These are phyloP conservation scores for Metarhizium rileyi DNA, from an alignment of 2,329 filamentous ascomycete species.

Conservation along the genomic window DNA sequence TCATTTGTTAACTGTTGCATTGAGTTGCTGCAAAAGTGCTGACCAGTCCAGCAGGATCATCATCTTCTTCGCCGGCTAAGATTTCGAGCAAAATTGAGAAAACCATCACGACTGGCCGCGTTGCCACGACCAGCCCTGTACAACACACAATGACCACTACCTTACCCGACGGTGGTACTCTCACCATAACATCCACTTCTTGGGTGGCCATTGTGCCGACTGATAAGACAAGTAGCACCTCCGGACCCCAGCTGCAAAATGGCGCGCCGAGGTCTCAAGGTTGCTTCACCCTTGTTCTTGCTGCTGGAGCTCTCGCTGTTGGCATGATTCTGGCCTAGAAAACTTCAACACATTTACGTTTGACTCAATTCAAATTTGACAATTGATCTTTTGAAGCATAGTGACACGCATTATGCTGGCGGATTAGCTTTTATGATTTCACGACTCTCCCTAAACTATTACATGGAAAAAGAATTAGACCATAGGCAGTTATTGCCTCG, in stretches of 20 bases:
- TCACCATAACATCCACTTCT: slow-evolving; percentile 38
- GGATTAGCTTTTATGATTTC: slow-evolving; percentile 1
- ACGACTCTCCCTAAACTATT: slow-evolving; percentile 4
- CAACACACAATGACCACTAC: slow-evolving; percentile 36
- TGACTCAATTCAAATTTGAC: background rate
- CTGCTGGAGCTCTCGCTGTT: slow-evolving; percentile 18
- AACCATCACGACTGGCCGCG: slow-evolving; percentile 24
- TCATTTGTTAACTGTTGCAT: background rate
- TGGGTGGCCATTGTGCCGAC: slow-evolving; percentile 35
- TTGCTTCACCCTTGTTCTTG: slow-evolving; percentile 12
- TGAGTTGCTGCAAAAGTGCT: slow-evolving; percentile 5
- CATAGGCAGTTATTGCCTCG: background rate
- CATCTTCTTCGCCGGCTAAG: background rate
- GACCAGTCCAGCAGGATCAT: slow-evolving; percentile 4
- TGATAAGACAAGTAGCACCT: slow-evolving; percentile 16
- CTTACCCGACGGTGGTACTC: slow-evolving; percentile 32
- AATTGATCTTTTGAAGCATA: background rate
- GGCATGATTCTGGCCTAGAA: slow-evolving; percentile 2
- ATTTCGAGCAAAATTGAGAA: slow-evolving; percentile 14
- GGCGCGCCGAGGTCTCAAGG: slow-evolving; percentile 17
- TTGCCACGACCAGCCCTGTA: slow-evolving; percentile 26
- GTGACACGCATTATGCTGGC: background rate
- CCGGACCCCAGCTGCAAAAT: slow-evolving; percentile 28
- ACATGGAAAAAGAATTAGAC: background rate
- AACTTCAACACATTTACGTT: background rate